Base-by-base conservation (phyloP, 1,284 basidiomycete species). In the Cutaneotrichosporon curvatum region DNA sequence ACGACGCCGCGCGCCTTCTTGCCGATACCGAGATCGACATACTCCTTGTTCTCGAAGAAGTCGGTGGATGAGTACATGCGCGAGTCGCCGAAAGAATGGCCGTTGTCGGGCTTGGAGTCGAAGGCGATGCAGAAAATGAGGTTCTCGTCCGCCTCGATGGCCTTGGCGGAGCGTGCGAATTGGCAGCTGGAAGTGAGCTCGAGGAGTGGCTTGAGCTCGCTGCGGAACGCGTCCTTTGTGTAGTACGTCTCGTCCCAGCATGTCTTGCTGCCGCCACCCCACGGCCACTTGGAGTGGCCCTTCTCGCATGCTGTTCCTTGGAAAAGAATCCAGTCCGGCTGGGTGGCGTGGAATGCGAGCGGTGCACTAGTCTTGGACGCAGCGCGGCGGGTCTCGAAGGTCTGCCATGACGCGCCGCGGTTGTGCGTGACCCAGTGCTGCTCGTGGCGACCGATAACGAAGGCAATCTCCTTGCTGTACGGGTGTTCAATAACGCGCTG, bases 201-300 rank as follows among this genome's bases (percentile, higher is more conserved):
- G 16, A 89, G 74, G 28, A 96, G 76, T 3, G 76, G 61, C 43
- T 79, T 63, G 0, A 83, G 73, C 0, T 75, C 63, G 35, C 80
- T 76, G 35, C 76, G 72, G 73, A 96, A 95, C 0, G 81, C 84
- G 50, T 90, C 81, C 51, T 76, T 82, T 12, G 90, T 94, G 72
- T 88, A 87, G 66, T 80, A 95, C 5, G 89, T 89, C 81, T 87
- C 82, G 64, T 92, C 88, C 58, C 80, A 79, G 67, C 91, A 95
- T 0, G 75, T 64, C 16, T 75, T 67, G 65, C 88, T 92, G 0
- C 75, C 64, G 0, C 75, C 64, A 5, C 77, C 78, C 19, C 60
- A 55, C 37, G 68, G 65, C 73, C 74, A 76, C 76, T 82, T 85
- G 0, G 84, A 82, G 8, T 68, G 65, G 4, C 63, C 63, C 12